Evolutionary conservation across 495 filamentous ascomycete species (phyloP), one percentile per base, ranked within the genome.

Genomic region (Neurospora sp.): DNA sequence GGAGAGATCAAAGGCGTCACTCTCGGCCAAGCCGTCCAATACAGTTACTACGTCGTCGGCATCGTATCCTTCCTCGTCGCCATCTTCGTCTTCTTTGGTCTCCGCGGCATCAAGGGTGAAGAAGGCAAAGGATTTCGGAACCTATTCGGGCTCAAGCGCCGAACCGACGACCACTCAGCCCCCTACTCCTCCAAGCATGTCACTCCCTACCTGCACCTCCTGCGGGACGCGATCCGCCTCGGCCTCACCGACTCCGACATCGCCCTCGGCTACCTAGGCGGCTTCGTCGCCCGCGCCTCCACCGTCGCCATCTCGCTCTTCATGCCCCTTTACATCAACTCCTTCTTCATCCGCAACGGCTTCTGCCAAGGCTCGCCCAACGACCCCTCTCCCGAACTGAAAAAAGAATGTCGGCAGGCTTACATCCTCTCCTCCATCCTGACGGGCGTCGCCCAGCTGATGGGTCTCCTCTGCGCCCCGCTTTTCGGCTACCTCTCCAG

Each of bases 281-380:
- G 95, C 18, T 97, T 99, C 74, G 95, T 98, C 1, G 96, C 96
- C 5, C 90, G 96, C 69, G 93, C 96, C 12, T 97, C 93, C n/a
- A 97, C 94, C 0, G 95, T 99, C 53, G 94, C 91, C 12, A 97
- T 98, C 71, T 95, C 93, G 2, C 85, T 97, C 10, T 99, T 98
- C 83, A 90, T 99, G 69, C 96, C 96, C 6, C 86, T 99, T 5
- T 95, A 90, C 74, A 89, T 97, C 72, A 98, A 99, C 77, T 86
- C 90, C 46, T 97, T 93, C 80, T 99, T 95, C 80, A 90, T 93
- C 68, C 81, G 79, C n/a, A 89, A 91, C 69, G 94, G 93, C 8
- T 88, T 91, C 68, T 99, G 96, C 82, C 81, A 87, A 68, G 88
- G 88, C 12, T 85, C 86, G 2, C 86, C 86, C 41, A 84, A 86